Percentiles rank a stretch among this genome's conserved stretches.
Evolutionary conservation across 352 stramenopile species (phyloP).

Genomic region (Phytophthora sojae): DNA sequence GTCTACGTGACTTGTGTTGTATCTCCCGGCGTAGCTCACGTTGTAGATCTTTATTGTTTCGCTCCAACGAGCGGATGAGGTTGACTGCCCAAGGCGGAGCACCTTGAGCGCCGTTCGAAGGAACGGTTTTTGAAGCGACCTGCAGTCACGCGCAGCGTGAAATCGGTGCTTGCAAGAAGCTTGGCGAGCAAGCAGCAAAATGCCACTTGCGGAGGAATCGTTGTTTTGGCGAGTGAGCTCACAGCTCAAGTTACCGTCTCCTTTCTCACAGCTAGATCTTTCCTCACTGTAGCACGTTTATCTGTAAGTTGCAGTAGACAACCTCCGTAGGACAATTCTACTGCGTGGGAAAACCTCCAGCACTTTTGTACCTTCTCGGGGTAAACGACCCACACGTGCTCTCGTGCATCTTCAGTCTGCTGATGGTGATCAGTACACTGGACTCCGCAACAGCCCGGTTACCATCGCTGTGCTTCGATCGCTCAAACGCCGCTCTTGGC

Average conservation of each 20-base stretch:
- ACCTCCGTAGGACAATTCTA: conserved; percentile 2
- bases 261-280: conserved; percentile 1
- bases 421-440: neutral
- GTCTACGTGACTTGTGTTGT: no score
- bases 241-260: neutral
- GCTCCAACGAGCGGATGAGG: no score
- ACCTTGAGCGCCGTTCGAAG: no score
- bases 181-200: neutral
- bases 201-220: neutral
- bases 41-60: no score
- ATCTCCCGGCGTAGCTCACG: no score
- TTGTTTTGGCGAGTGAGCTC: neutral
- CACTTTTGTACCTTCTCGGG: neutral
- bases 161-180: neutral
- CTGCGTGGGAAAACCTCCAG: neutral
- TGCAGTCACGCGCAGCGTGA: neutral
- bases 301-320: conserved; percentile 1
- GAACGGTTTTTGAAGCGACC: neutral
- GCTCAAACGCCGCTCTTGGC: neutral
- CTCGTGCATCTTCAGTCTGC: neutral
- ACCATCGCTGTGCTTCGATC: neutral
- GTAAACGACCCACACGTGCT: neutral
- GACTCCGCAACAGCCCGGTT: neutral
- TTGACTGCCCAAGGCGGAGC: no score
- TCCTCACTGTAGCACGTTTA: neutral